These are phyloP conservation scores for Tetramitus jugosus DNA, from an alignment of 208 protist species.

Conservation along the genomic window DNA sequence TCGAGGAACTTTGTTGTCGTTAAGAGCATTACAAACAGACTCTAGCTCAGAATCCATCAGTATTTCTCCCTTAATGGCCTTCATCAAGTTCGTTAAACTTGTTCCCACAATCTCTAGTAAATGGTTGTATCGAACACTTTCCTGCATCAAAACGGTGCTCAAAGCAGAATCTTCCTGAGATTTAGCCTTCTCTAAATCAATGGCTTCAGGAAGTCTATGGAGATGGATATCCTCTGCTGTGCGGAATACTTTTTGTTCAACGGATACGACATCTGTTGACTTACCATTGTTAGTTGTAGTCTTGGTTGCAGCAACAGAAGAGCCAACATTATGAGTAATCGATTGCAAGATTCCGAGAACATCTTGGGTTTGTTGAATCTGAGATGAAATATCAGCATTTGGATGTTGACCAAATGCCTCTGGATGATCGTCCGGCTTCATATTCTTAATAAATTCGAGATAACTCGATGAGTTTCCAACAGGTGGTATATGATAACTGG, in stretches of 20 bases:
- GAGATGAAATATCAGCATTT: conserved; percentile 94
- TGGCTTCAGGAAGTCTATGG: conserved; percentile 66
- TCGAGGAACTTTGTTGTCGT: conserved; percentile 76
- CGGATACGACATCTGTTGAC: too few species aligned
- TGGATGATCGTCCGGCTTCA: conserved; percentile 84
- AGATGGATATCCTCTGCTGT: conserved; percentile 65
- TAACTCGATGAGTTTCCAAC: conserved; percentile 78
- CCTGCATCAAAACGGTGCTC: conserved; percentile 91
- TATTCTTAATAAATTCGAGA: conserved; percentile 76
- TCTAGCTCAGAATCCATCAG: conserved; percentile 94
- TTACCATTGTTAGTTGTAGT: too few species aligned
- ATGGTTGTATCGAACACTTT: conserved; percentile 92
- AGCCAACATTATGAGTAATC: conserved; percentile 54
- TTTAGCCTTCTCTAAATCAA: conserved; percentile 65
- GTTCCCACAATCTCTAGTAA: conserved; percentile 76
- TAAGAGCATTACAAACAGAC: conserved; percentile 74
- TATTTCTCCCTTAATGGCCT: conserved; percentile 91
- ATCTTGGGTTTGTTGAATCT: conserved; percentile 77
- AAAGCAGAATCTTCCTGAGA: conserved; percentile 72
- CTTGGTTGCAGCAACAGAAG: conserved; percentile 21
- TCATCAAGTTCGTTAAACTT: conserved; percentile 76
- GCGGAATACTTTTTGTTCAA: conserved; percentile 33
- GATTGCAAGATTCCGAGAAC: conserved; percentile 87
- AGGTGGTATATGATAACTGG: conserved; percentile 30
- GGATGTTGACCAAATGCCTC: conserved; percentile 96